phyloP scores from a whole-genome alignment of 1,284 basidiomycete species.

The Apiotrichum akiyoshidainum region DNA sequence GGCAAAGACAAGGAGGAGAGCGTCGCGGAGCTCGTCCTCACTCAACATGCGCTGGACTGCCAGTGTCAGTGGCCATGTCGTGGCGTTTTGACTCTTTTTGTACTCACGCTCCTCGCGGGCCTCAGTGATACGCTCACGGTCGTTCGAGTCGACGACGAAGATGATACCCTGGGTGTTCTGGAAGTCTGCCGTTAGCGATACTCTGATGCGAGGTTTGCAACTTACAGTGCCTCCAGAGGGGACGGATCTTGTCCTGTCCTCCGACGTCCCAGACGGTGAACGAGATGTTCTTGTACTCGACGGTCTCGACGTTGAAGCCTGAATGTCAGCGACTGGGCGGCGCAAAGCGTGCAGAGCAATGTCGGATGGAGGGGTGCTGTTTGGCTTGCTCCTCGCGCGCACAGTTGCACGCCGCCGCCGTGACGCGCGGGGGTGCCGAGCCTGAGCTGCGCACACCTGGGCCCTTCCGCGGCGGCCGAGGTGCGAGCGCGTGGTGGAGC shows the following conservation, averaged over 20 bases:
- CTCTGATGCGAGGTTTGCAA: not conserved
- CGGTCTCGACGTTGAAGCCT: conserved; percentile 97
- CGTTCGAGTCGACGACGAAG: conserved; percentile 99
- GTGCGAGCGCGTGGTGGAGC: no score
- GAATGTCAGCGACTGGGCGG: not conserved
- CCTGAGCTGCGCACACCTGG: no score
- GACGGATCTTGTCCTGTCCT: conserved; percentile 97
- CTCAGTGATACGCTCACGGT: conserved; percentile 98
- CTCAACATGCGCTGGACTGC: conserved; percentile 95
- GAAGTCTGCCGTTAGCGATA: conserved; percentile 69
- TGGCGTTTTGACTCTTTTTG: no score
- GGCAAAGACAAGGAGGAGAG: conserved; percentile 95
- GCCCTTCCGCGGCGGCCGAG: no score
- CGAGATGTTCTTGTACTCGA: conserved; percentile 99
- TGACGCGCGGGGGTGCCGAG: no score
- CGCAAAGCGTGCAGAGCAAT: not conserved
- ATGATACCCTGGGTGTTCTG: conserved; percentile 99
- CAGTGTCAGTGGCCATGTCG: conserved; percentile 1
- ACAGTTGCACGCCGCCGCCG: no score
- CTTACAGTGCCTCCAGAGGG: conserved; percentile 80
- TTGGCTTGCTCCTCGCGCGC: not conserved
- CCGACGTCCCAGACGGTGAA: conserved; percentile 99
- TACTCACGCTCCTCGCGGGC: conserved; percentile 82
- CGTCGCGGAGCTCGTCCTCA: conserved; percentile 98
- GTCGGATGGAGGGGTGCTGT: not conserved